Base-by-base conservation (phyloP, 768 basidiomycete genomes). In the Leucosporidium yakuticum region DNA sequence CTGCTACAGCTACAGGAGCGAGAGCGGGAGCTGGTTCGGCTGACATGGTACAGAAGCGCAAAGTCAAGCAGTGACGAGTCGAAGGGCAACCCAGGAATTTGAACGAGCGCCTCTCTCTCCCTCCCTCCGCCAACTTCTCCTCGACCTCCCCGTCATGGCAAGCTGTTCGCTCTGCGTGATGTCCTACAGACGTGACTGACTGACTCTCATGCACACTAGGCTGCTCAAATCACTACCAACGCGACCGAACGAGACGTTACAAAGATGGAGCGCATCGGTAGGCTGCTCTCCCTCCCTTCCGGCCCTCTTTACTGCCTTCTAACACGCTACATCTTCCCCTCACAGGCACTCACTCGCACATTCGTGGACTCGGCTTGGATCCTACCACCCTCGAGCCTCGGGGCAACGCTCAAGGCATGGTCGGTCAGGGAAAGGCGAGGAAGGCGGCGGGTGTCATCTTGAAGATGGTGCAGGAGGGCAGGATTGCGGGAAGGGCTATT, bases 391-490 rank as follows among this genome's bases (percentile, higher is more conserved):
- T 98, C 67, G 93, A 97, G 79, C 93, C 95, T 20, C 85, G 93
- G 25, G 84, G 83, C 44, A 90, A 87, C 78, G 85, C 89, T 0
- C 91, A 98, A 77, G 96, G 96, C 5, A 96, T 99, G 87, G 95
- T 99, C 31, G 96, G 96, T 0, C 96, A 99, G 77, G 89, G 83
- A 4, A 92, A 93, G 77, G 96, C 96, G 27, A 86, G 96, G 54
- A 96, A 96, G 79, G 95, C 96, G 0, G 96, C 95, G 0, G 96
- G 96, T 3, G 89, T 98, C 84, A 92, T 97, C 69, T 84, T 98
- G 75, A 94, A 89, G 80, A 95, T 99, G 94, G 93, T 98, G 9
- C 90, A 96, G 78, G 91, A 96, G 75, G 92, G 92, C 23, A 83
- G 88, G 66, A 97, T 98, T 75, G 93, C 96, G 0, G 96, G 96